Base-by-base conservation (phyloP, 148 eudicot genomes). In the Talinum fruticosum region DNA sequence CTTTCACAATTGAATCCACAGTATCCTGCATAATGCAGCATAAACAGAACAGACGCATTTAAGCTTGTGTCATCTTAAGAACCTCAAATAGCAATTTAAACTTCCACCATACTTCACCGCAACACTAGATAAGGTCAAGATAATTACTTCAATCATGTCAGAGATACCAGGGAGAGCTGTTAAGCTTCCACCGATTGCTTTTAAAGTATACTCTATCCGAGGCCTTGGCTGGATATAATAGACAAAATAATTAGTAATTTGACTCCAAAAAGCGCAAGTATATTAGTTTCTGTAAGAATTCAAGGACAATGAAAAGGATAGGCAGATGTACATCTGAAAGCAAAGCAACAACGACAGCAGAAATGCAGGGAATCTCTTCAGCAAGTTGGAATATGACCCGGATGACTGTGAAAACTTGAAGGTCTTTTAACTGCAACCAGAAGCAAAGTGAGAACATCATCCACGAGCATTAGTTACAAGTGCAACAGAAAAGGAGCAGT, bases 351-450 rank as follows among this genome's bases (percentile, higher is more conserved):
- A 96, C 99, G 62, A 95, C 97, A 71, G 97, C 99, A 85, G 99
- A 91, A 54, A 93, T 91, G 93, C 99, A 96, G 41, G 99, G 99
- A 70, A 96, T 96, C 72, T 96, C 99, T 47, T 96, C 99, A 69
- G 92, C 72, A 45, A 96, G 89, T 86, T 96, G 99, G 82, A 96
- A 96, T 74, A 96, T 96, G 76, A 92, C 97, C 35, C 99, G 97
- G 76, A 96, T 67, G 79, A 96, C 92, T 37, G 99, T 96, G 82
- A 90, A 96, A 78, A 96, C 97, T 88, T 93, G 88, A 81, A 96
- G 99, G 86, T 96, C 89, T 87, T 96, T 96, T 69, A 96, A 82
- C 99, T 96, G 91, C 75, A 88, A 35, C 71, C 61, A 76, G 64
- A 35, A 84, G 74, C 49, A 64, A 30, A 49, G 44, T 33, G 38